Evolutionary conservation across 1,284 basidiomycete genomes (phyloP), one percentile per base, ranked within the genome.

Genomic region (Austroboletus novae-zelandiae): DNA sequence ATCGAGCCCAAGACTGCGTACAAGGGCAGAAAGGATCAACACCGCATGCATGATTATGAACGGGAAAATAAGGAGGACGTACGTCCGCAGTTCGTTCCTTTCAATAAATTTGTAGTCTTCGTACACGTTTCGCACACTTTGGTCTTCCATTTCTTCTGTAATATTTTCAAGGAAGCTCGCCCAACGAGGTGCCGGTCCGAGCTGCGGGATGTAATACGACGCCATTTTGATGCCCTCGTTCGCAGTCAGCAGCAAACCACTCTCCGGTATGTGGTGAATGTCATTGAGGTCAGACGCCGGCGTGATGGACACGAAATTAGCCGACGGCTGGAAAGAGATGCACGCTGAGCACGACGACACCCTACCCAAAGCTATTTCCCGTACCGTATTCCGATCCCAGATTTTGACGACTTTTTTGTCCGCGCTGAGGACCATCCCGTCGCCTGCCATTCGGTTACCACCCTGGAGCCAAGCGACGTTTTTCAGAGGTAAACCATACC

Each of bases 61-160:
- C 34, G 35, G 34, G 34, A 20, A 6, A 27, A 27, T 17, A 36
- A 46, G 47, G 35, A 27, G 17, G 20, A 82, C 87, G 44, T 62
- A 93, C 91, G 79, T 85, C 57, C 86, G 81, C 52, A 99, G 80
- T 68, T 99, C 97, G 58, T 74, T 77, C 53, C 91, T 79, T 71
- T 96, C 93, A 57, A 99, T 81, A 65, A 99, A 99, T 73, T 99
- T 99, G 83, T 89, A 99, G 74, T 98, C 97, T 67, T 96, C 89
- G 70, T 98, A 99, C 1, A 83, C 79, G 23, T 78, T 84, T 35
- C 86, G 80, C n/a, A 75, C 75, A 1, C 84, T 81, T 64, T 91
- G 88, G 63, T 93, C 90, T 62, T 95, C 95, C 84, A 98, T 88
- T 68, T 98, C 94, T 68, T 99, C 97, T 0, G 97, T 99, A 65